Evolutionary conservation across 75 land plant species (phyloP).

Genomic region (Adiantum capillusveneris): DNA sequence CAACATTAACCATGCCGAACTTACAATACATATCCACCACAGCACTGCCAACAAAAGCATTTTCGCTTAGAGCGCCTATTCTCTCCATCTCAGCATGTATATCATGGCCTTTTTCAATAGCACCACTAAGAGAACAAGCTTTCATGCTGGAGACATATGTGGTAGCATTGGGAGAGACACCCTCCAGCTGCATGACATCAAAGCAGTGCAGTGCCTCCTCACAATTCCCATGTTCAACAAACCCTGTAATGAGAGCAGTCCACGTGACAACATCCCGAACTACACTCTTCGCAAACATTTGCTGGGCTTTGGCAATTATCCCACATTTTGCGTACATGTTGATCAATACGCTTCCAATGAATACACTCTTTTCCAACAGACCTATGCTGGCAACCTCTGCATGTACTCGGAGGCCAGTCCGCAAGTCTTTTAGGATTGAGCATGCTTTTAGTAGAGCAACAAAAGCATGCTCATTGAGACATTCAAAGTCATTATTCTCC

Average conservation of each 20-base stretch:
- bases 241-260: constrained; percentile 4
- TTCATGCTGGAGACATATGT: constrained; percentile 1
- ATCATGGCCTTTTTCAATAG: constrained; percentile 14
- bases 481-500: too few relatives aligned
- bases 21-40: constrained; percentile 30
- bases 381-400: background rate
- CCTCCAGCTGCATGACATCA: background rate
- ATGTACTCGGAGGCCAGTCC: constrained; percentile 31
- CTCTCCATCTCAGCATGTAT: constrained; percentile 21
- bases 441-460: constrained; percentile 5
- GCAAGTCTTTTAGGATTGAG: background rate
- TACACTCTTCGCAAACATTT: background rate
- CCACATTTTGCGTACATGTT: constrained; percentile 9
- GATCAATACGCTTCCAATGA: constrained; percentile 1
- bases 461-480: background rate
- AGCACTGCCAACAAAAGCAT: constrained; percentile 26
- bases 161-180: background rate
- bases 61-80: constrained; percentile 12
- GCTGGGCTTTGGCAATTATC: background rate
- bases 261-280: constrained; percentile 1
- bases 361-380: background rate
- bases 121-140: constrained; percentile 5
- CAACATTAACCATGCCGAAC: constrained; percentile 1
- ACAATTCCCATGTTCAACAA: background rate
- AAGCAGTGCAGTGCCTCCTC: background rate